Percentiles rank a stretch among this genome's conserved stretches.
Evolutionary conservation across 495 filamentous ascomycete genomes (phyloP).

Genomic region (Penicillium cosmopolitanum): DNA sequence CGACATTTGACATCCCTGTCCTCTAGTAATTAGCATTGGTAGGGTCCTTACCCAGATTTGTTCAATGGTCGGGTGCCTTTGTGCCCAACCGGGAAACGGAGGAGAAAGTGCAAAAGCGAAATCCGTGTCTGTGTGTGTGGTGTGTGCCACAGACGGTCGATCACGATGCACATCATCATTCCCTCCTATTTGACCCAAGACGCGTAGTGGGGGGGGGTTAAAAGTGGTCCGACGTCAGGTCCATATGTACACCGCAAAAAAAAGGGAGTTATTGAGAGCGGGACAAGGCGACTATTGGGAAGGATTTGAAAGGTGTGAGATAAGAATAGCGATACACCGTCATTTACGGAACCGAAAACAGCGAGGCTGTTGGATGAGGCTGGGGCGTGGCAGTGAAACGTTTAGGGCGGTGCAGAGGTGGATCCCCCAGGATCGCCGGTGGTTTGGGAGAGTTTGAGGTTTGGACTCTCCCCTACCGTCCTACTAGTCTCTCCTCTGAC

Average conservation of each 20-base stretch:
- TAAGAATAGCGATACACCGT: conserved; percentile 19
- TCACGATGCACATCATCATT: conserved; percentile 32
- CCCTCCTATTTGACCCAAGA: conserved; percentile 26
- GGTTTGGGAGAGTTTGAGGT: conserved; percentile 14
- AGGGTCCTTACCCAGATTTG: not conserved
- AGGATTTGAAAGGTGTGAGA: not conserved
- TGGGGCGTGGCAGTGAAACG: conserved; percentile 34
- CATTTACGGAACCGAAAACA: conserved; percentile 11
- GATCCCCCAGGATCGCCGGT: conserved; percentile 26
- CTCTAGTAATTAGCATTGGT: not conserved
- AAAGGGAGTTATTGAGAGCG: not conserved
- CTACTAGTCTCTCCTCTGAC: conserved; percentile 19
- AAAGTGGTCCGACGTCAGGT: conserved; percentile 11
- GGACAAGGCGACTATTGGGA: not conserved
- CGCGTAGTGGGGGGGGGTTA: conserved; percentile 1
- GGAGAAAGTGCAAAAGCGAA: conserved; percentile 12
- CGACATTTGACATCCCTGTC: conserved; percentile 11
- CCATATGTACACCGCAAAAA: conserved; percentile 16
- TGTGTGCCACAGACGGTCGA: conserved; percentile 31
- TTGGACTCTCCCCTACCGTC: not conserved
- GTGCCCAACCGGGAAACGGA: conserved; percentile 21
- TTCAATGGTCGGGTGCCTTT: conserved; percentile 23
- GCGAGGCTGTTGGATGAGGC: conserved; percentile 24
- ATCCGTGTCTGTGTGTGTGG: conserved; percentile 13
- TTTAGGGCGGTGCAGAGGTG: conserved; percentile 29